Evolutionary conservation across 805 yeast species (phyloP).

Genomic region (Ogataea minuta): DNA sequence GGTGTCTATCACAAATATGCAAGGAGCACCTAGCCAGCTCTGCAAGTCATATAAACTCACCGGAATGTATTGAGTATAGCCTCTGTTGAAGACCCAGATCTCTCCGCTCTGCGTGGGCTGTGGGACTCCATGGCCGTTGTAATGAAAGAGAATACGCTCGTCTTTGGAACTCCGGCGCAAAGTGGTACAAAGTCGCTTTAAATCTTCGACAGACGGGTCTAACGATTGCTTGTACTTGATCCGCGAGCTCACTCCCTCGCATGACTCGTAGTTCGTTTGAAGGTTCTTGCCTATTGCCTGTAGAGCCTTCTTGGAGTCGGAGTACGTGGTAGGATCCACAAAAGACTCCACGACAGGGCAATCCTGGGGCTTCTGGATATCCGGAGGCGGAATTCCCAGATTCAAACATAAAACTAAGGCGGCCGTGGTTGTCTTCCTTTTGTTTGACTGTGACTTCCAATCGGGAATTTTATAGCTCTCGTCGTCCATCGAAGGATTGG

Average conservation of each 20-base stretch:
- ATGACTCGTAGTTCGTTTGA: constrained; percentile 84
- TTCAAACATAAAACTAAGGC: constrained; percentile 89
- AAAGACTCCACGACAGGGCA: constrained; percentile 91
- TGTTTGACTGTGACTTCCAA: constrained; percentile 88
- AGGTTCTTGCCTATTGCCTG: constrained; percentile 87
- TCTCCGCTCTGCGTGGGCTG: constrained; percentile 96
- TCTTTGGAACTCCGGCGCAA: constrained; percentile 88
- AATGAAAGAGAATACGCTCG: constrained; percentile 89
- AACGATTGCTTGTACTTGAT: constrained; percentile 87
- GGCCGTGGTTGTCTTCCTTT: constrained; percentile 91
- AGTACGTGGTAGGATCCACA: constrained; percentile 80
- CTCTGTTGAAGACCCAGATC: constrained; percentile 96
- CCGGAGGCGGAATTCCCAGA: constrained; percentile 97
- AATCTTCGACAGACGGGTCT: constrained; percentile 95
- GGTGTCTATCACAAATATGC: constrained; percentile 92
- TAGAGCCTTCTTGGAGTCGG: constrained; percentile 86
- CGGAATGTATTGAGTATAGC: constrained; percentile 96
- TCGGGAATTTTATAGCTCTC: constrained; percentile 73
- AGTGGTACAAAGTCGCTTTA: constrained; percentile 86
- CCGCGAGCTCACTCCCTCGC: constrained; percentile 58
- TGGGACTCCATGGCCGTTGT: constrained; percentile 98
- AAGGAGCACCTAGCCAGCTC: constrained; percentile 97
- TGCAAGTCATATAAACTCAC: constrained; percentile 93
- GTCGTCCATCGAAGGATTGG: constrained; percentile 64
- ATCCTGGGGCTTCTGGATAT: constrained; percentile 87